Evolutionary conservation across 2,329 filamentous ascomycete genomes (phyloP).

Genomic region (Metarhizium sp.): DNA sequence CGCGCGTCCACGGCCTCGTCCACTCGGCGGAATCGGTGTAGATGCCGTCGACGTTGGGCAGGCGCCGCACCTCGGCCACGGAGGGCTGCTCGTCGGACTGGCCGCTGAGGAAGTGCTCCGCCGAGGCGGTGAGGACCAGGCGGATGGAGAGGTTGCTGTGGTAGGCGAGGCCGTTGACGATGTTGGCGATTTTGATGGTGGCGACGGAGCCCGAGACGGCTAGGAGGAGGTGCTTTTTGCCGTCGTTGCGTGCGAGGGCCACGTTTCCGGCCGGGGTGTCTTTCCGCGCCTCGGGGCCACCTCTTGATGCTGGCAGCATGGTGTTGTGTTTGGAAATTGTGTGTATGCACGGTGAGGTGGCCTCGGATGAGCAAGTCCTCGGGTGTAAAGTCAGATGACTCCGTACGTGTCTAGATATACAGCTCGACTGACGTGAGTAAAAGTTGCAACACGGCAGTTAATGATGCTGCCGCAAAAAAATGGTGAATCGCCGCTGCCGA

Average conservation of each 20-base stretch:
- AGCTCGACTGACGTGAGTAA: no score
- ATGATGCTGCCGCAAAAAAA: no score
- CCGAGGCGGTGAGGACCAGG: slow-evolving; percentile 69
- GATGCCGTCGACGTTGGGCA: slow-evolving; percentile 69
- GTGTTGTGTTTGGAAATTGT: neutral
- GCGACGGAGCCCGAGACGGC: slow-evolving; percentile 55
- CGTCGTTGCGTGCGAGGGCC: slow-evolving; percentile 23
- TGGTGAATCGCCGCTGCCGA: no score
- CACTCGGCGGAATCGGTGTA: slow-evolving; percentile 85
- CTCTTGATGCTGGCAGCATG: slow-evolving; percentile 4
- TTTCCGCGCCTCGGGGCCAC: neutral
- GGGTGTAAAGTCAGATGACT: no score
- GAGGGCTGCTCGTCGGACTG: slow-evolving; percentile 71
- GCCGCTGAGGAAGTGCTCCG: slow-evolving; percentile 65
- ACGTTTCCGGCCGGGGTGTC: slow-evolving; percentile 20
- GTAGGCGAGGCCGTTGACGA: slow-evolving; percentile 47
- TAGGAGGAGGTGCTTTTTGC: slow-evolving; percentile 32
- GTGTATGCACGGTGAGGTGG: no score
- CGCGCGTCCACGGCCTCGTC: slow-evolving; percentile 66
- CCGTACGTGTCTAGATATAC: no score
- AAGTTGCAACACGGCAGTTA: no score
- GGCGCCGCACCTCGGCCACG: slow-evolving; percentile 44
- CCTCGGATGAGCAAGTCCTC: no score
- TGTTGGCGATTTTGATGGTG: slow-evolving; percentile 71
- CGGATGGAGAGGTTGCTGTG: slow-evolving; percentile 62